phyloP scores from a whole-genome alignment of 2,329 filamentous ascomycete species.

The Fusarium fujikuroi region DNA sequence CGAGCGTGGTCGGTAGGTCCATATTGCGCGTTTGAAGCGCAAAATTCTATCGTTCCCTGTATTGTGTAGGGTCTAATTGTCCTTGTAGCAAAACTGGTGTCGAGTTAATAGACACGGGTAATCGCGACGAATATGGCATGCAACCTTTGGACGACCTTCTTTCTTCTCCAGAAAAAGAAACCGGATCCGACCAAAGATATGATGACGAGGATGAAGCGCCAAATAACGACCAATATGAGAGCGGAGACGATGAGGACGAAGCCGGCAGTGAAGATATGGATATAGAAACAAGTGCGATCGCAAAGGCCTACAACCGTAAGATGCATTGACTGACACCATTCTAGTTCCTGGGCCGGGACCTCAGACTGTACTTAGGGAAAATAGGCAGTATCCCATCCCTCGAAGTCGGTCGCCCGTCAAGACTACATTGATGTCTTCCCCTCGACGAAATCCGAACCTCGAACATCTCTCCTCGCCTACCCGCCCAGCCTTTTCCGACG shows the following conservation, averaged over 20 bases:
- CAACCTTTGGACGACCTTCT: slow-evolving; percentile 89
- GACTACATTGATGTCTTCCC: slow-evolving; percentile 69
- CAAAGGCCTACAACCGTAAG: neutral
- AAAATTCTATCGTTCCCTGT: neutral
- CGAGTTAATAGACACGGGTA: slow-evolving; percentile 78
- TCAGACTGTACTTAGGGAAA: slow-evolving; percentile 62
- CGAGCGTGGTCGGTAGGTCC: slow-evolving; percentile 52
- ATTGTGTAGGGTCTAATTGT: slow-evolving; percentile 9
- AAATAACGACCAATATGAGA: slow-evolving; percentile 37
- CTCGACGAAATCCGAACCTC: slow-evolving; percentile 69
- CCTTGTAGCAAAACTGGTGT: slow-evolving; percentile 85
- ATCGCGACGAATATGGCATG: slow-evolving; percentile 91
- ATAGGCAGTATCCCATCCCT: slow-evolving; percentile 60
- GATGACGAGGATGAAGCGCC: slow-evolving; percentile 32
- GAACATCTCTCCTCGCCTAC: slow-evolving; percentile 63
- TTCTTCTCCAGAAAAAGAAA: slow-evolving; percentile 78
- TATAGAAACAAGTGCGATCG: slow-evolving; percentile 58
- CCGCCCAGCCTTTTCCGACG: slow-evolving; percentile 51
- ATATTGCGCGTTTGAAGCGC: neutral
- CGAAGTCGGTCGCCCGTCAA: slow-evolving; percentile 70
- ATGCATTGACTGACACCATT: slow-evolving; percentile 33
- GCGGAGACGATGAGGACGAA: slow-evolving; percentile 29
- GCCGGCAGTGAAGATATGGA: slow-evolving; percentile 62
- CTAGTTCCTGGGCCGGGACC: slow-evolving; percentile 65
- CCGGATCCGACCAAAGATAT: slow-evolving; percentile 19